Evolutionary conservation across 805 yeast genomes (phyloP), one percentile per base, ranked within the genome.

Genomic region (Aciculoconidium aculeatum): DNA sequence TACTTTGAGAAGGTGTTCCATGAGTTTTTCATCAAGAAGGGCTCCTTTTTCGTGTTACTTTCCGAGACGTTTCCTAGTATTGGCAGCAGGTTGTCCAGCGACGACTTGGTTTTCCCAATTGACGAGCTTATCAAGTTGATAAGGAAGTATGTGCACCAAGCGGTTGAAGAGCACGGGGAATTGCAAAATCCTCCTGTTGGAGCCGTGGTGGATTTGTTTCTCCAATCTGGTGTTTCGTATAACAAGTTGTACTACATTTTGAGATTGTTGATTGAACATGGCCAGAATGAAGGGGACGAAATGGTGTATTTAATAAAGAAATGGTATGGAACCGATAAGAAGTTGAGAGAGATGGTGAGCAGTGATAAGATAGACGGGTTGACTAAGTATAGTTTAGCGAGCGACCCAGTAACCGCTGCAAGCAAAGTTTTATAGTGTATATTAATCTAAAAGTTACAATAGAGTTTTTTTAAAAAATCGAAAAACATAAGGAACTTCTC

Each of bases 81-180:
- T 30, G 96, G 95, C 1, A 64, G 72, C 35, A 74, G 72, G 47
- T 63, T 86, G 28, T 65, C 73, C 30, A 70, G 72, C 14, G 75
- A 83, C 23, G 95, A 86, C 43, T 67, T 75, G 45, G 81, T 87
- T 3, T 86, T 88, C 62, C 94, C 96, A 11, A 67, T 83, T 5
- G 74, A 74, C 39, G 78, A 75, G 32, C 62, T 88, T 26, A 63
- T 85, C 41, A 80, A 83, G 35, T 62, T 80, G 36, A 59, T 84
- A 26, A 67, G 79, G 40, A 72, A 71, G 40, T 67, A 76, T 42
- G 61, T 80, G 11, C 53, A 54, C 25, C 55, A 53, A 23, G 56
- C 66, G 1, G 39, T 47, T 5, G 63, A 60, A 21, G 64, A 58
- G 27, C 49, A 49, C 27, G 44, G 47, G 3, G 39, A 32, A 3